These are phyloP conservation scores for Phaeosphaeria sp. DNA, from an alignment of 2,329 filamentous ascomycete genomes.

Conservation along the genomic window DNA sequence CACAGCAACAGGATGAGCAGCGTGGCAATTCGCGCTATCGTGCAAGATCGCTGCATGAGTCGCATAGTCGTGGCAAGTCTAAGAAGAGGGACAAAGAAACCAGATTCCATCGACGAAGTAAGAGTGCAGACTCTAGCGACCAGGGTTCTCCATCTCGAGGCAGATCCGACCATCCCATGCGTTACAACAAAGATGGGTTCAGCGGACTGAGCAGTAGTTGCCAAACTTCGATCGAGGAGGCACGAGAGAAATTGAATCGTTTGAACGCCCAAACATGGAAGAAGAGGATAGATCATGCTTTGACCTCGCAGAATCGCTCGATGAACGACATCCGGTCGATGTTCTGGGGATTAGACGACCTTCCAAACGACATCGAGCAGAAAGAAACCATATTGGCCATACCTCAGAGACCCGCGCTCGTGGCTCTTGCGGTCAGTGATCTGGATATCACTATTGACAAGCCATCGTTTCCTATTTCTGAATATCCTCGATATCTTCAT, in stretches of 20 bases:
- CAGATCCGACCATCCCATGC: conserved; percentile 56
- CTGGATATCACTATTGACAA: conserved; percentile 88
- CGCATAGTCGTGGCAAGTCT: conserved; percentile 46
- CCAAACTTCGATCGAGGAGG: conserved; percentile 77
- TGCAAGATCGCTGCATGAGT: conserved; percentile 59
- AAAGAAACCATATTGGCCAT: conserved; percentile 85
- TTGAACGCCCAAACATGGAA: conserved; percentile 94
- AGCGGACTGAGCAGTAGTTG: conserved; percentile 74
- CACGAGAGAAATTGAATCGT: conserved; percentile 74
- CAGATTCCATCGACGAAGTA: conserved; percentile 48
- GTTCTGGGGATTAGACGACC: conserved; percentile 82
- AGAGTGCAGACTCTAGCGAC: conserved; percentile 43
- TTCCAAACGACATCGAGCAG: conserved; percentile 82
- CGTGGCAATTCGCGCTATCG: conserved; percentile 59
- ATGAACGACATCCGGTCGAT: conserved; percentile 79
- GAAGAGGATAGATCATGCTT: conserved; percentile 80
- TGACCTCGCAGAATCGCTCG: conserved; percentile 71
- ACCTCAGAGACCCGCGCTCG: conserved; percentile 81
- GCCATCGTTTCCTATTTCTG: conserved; percentile 83
- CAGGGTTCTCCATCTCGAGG: conserved; percentile 33
- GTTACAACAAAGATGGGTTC: conserved; percentile 82
- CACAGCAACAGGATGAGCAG: conserved; percentile 68
- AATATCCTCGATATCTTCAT: conserved; percentile 84
- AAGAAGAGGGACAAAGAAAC: conserved; percentile 40
- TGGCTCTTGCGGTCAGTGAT: conserved; percentile 82